These are phyloP conservation scores for Physocladia obscura DNA, from an alignment of 192 early-diverging fungal genomes.

Conservation along the genomic window DNA sequence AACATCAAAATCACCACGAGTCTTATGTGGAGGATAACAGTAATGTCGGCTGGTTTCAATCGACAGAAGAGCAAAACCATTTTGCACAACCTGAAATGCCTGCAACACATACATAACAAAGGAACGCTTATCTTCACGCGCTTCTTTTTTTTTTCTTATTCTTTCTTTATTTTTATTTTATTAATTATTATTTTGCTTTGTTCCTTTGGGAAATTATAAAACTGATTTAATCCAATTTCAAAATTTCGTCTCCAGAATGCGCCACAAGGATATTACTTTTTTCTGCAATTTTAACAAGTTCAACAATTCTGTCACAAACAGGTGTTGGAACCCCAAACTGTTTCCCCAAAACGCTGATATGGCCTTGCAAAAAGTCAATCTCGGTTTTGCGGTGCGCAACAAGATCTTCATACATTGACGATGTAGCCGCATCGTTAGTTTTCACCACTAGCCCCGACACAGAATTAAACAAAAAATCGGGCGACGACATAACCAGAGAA, in stretches of 20 bases:
- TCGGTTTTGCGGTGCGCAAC: constrained; percentile 36
- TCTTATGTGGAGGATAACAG: too few species aligned
- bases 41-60: too few species aligned
- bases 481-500: constrained; percentile 30
- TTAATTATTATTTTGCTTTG: too few species aligned
- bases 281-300: constrained; percentile 26
- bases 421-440: constrained; percentile 42
- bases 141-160: too few species aligned
- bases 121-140: too few species aligned
- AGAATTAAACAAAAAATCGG: constrained; percentile 33
- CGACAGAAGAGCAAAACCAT: too few species aligned
- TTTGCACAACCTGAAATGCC: too few species aligned
- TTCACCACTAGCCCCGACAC: constrained; percentile 23
- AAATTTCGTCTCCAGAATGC: constrained; percentile 36
- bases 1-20: too few species aligned
- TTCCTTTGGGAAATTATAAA: too few species aligned
- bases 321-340: constrained; percentile 35
- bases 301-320: constrained; percentile 33
- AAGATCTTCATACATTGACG: constrained; percentile 49
- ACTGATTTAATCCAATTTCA: too few species aligned
- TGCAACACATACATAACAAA: too few species aligned
- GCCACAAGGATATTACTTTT: constrained; percentile 19
- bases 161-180: too few species aligned
- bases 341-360: constrained; percentile 35
- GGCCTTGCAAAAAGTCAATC: constrained; percentile 48